A percentile compares a stretch with the other conserved stretches of the same genome.
Evolutionary conservation across 2,329 filamentous ascomycete genomes (phyloP).

Genomic region (Stagonosporopsis vannaccii): DNA sequence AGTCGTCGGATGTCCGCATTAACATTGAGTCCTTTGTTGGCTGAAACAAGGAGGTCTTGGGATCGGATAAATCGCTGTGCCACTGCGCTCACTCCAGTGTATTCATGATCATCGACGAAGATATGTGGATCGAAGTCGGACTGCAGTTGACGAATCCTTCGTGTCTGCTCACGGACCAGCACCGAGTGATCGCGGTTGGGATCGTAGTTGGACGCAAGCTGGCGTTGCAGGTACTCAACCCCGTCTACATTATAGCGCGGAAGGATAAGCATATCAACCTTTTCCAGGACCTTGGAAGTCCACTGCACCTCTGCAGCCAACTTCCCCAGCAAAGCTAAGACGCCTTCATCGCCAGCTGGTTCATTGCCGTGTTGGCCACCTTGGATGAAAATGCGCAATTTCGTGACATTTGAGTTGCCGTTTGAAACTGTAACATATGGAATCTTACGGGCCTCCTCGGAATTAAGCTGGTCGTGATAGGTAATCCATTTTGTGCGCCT

Average conservation of each 20-base stretch:
- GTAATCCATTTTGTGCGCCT: constrained; percentile 31
- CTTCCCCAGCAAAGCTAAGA: constrained; percentile 39
- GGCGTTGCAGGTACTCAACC: constrained; percentile 33
- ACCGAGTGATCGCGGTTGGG: constrained; percentile 40
- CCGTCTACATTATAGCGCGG: constrained; percentile 43
- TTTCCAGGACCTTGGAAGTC: constrained; percentile 30
- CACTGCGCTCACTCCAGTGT: constrained; percentile 23
- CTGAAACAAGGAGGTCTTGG: constrained; percentile 36
- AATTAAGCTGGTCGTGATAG: constrained; percentile 24
- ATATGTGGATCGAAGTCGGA: constrained; percentile 36
- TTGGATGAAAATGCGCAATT: constrained; percentile 39
- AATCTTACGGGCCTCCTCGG: constrained; percentile 35
- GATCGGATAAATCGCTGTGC: constrained; percentile 29
- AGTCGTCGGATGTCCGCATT: constrained; percentile 35
- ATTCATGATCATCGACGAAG: constrained; percentile 39
- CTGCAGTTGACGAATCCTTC: constrained; percentile 31
- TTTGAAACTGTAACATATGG: constrained; percentile 29
- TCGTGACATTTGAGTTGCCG: constrained; percentile 18
- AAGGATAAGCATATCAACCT: constrained; percentile 32
- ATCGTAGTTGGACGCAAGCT: constrained; percentile 32
- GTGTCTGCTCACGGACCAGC: constrained; percentile 34
- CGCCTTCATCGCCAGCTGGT: constrained; percentile 39
- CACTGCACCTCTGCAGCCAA: constrained; percentile 34
- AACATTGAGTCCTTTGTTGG: constrained; percentile 42
- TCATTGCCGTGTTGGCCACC: constrained; percentile 41